Base-by-base conservation (phyloP, 1,284 basidiomycete species). In the Phaffia rhodozyma region DNA sequence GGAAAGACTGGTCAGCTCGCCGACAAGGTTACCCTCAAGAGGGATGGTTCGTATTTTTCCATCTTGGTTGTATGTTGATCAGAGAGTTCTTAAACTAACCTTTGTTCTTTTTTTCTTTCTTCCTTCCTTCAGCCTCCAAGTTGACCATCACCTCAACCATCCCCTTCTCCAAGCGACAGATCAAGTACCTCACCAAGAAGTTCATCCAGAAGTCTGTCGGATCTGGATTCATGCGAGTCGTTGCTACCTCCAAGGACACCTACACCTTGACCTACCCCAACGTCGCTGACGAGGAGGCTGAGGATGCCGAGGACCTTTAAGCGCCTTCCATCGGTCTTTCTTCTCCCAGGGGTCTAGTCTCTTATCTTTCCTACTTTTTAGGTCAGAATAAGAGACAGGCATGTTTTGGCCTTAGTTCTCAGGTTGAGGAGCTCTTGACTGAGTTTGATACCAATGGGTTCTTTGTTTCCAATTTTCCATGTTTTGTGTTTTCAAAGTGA, bases 161-260 rank as follows among this genome's bases (percentile, higher is more conserved):
- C 73, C 84, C 87, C 61, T 86, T 93, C 78, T 93, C 91, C 65
- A 94, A 94, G 79, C 82, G 90, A 67, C 60, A 64, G 48, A 82
- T 91, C 72, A 91, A 92, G 78, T 94, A 93, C 79, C 82, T 93
- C 69, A 93, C 91, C 66, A 93, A 93, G 82, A 93, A 93, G 81
- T 92, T 89, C 82, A 82, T 94, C 78, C 92, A 92, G 80, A 91
- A 90, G 81, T 88, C 53, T 81, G 90, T 69, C 84, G 87, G 68
- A 87, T 89, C 77, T 89, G 87, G 86, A 86, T 89, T 74, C 65
- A 62, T 62, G 61, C 87, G 87, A 66, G 90, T 93, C 69, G 88
- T 93, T 70, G 89, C 91, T 52, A 85, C 89, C 48, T 83, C 85
- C 61, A 92, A 92, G 79, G 90, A 93, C 76, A 83, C 82, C 69